Evolutionary conservation across 208 protist species (phyloP), one percentile per base, ranked within the genome.

Genomic region (Phytomonas serpens): DNA sequence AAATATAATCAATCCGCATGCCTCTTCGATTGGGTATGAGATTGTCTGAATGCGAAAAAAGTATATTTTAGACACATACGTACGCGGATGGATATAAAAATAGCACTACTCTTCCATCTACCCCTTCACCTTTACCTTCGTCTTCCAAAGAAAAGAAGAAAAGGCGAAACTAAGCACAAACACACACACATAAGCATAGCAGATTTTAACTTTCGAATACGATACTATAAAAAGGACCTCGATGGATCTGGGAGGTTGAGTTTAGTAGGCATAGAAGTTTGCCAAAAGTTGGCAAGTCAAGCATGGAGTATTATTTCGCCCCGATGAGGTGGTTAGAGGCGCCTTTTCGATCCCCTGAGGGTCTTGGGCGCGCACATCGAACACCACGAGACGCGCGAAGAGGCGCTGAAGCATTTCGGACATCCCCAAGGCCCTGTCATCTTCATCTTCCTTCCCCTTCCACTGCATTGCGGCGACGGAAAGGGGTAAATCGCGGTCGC

Each of bases 161-260:
- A n/a, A 47, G 61, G 51, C 38, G 66, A 32, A 47, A 9, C 40
- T 51, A 72, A 29, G 51, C 61, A 65, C 30, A 69, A 62, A 72
- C 74, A 74, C 67, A 6, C 68, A 38, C 32, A 47, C 63, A 73
- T 68, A 32, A 69, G 61, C 73, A 34, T 30, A 69, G 30, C 31
- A 64, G 64, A 63, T 31, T 64, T 64, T 29, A 37, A 63, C 70
- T n/a, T 40, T 36, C 57, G 9, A 19, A 19, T 47, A 47, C 9
- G 2, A 47, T 47, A 47, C 13, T 47, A 47, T 47, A 3, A 19
- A 47, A 47, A 47, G 40, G 14, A 47, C 34, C 16, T 47, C 40
- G 1, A 19, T 47, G 40, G 40, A 47, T 3, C 1, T 47, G 40
- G 40, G 14, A 47, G 6, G 3, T 3, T 11, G 40, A 23, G 7